Evolutionary conservation across 495 filamentous ascomycete species (phyloP).

Genomic region (Podospora tetraspora): DNA sequence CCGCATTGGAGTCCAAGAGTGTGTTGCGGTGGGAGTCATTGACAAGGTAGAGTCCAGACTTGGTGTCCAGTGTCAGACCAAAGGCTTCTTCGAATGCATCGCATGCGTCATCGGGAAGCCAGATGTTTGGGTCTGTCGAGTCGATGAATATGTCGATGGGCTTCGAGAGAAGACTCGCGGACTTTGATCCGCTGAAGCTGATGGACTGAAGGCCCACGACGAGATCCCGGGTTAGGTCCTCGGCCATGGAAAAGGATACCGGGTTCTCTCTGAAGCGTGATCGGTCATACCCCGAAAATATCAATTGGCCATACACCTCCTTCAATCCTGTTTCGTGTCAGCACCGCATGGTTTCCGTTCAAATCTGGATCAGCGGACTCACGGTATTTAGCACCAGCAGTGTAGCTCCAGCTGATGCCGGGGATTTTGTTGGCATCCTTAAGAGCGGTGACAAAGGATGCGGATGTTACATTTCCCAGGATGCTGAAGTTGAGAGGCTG

Average conservation of each 20-base stretch:
- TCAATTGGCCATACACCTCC: conserved; percentile 48
- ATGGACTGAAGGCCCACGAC: conserved; percentile 47
- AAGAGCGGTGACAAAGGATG: conserved; percentile 47
- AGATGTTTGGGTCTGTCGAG: conserved; percentile 50
- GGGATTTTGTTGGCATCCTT: conserved; percentile 44
- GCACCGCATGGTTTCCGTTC: neutral
- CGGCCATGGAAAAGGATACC: conserved; percentile 44
- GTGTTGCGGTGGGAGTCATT: conserved; percentile 38
- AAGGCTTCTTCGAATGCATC: conserved; percentile 50
- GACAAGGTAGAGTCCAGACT: conserved; percentile 45
- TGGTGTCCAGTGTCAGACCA: conserved; percentile 42
- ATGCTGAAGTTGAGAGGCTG: conserved; percentile 45
- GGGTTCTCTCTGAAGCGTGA: conserved; percentile 47
- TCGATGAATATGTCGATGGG: conserved; percentile 45
- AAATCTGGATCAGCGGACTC: conserved; percentile 2
- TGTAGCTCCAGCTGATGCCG: conserved; percentile 52
- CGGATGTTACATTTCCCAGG: conserved; percentile 36
- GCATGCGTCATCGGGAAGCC: conserved; percentile 50
- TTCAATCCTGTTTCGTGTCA: conserved; percentile 34
- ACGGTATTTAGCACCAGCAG: conserved; percentile 51
- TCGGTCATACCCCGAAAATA: conserved; percentile 53
- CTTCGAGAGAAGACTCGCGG: conserved; percentile 28
- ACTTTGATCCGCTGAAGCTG: conserved; percentile 31
- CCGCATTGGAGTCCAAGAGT: conserved; percentile 44
- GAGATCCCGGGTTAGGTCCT: conserved; percentile 45